Conservation (phyloP, 2,329 filamentous ascomycete genomes). For the Aspergillus chevalieri region DNA sequence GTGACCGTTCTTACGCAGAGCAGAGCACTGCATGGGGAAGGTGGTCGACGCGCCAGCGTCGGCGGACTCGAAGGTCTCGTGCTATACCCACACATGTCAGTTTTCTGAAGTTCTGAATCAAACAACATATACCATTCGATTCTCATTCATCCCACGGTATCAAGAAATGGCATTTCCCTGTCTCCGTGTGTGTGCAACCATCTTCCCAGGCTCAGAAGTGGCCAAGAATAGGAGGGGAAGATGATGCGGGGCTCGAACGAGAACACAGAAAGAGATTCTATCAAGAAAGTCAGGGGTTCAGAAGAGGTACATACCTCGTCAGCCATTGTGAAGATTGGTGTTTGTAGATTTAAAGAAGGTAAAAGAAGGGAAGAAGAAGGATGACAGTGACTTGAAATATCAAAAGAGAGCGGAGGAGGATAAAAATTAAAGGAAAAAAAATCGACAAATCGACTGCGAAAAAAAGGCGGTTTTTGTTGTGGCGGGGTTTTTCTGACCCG, state of each 20-base stretch:
- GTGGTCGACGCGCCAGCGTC: constrained; percentile 94
- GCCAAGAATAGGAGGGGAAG: constrained; percentile 14
- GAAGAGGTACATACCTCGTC: constrained; percentile 54
- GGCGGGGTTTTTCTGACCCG: constrained; percentile 23
- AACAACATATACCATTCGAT: no score
- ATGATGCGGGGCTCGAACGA: constrained; percentile 26
- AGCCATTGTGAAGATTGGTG: constrained; percentile 52
- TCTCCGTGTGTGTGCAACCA: constrained; percentile 4
- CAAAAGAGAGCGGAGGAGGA: constrained; percentile 15
- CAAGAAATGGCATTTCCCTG: neutral
- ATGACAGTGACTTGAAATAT: constrained; percentile 11
- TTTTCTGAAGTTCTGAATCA: neutral
- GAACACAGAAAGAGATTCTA: constrained; percentile 13
- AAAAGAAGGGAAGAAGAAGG: constrained; percentile 11
- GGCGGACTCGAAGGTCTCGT: constrained; percentile 72
- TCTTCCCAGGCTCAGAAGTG: neutral
- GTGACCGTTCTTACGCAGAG: constrained; percentile 97
- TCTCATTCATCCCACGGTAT: neutral
- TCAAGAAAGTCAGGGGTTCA: constrained; percentile 9
- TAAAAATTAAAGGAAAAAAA: constrained; percentile 14
- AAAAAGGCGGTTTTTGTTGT: constrained; percentile 29
- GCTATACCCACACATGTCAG: neutral
- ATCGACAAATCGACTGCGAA: constrained; percentile 20
- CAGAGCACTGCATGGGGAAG: constrained; percentile 98
- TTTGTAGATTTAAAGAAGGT: constrained; percentile 11